Conservation (phyloP, 331 rosid genomes). For the Pyracantha coccinea region DNA sequence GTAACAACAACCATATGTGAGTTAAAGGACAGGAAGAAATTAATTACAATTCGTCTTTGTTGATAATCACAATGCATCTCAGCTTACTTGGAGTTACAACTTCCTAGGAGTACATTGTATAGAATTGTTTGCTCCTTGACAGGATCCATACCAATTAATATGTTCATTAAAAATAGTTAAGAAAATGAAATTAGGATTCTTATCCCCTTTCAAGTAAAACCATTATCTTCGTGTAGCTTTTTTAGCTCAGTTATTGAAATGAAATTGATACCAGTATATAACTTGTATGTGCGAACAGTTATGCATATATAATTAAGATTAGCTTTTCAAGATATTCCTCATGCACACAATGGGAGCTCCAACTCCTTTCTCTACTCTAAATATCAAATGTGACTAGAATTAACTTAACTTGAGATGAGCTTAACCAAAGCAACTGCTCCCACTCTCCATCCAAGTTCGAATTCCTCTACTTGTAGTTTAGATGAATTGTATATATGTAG, state of each 20-base stretch:
- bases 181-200: not conserved
- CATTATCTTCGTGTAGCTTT: not conserved
- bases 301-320: not conserved
- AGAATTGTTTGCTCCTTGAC: not conserved
- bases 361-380: not conserved
- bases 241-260: not conserved
- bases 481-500: not conserved
- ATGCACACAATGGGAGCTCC: not conserved
- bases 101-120: not conserved
- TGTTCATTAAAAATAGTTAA: not conserved
- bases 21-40: slow-evolving; percentile 23
- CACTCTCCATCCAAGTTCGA: not conserved
- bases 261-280: not conserved
- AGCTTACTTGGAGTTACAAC: not conserved
- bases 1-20: slow-evolving; percentile 25
- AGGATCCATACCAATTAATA: not conserved
- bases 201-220: not conserved
- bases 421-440: not conserved
- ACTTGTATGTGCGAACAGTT: not conserved
- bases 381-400: not conserved
- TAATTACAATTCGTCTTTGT: not conserved
- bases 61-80: slow-evolving; percentile 1
- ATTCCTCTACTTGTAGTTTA: not conserved
- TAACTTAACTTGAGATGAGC: not conserved
- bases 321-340: no score